Percentiles rank a stretch among this genome's conserved stretches.
These are phyloP conservation scores for Phytophthora ohioensis DNA, from an alignment of 352 stramenopile genomes.

Conservation along the genomic window DNA sequence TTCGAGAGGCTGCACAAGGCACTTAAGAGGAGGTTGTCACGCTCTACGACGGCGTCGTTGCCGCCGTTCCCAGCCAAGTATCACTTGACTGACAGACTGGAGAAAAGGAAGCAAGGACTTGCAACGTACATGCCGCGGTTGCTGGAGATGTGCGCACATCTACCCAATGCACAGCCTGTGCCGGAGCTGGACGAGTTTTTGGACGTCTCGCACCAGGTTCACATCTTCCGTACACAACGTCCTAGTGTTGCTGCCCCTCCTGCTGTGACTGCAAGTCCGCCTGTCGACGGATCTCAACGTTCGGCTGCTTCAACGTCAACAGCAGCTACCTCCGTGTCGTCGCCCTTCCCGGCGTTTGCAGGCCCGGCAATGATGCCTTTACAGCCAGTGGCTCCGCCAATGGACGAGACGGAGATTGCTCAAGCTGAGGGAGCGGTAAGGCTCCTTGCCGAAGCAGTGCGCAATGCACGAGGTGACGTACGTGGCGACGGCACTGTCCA, in stretches of 20 bases:
- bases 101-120: constrained; percentile 52
- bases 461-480: constrained; percentile 42
- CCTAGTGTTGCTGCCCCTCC: constrained; percentile 20
- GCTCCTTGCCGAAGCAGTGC: constrained; percentile 39
- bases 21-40: constrained; percentile 39
- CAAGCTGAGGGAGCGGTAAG: constrained; percentile 45
- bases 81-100: constrained; percentile 38
- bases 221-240: constrained; percentile 38
- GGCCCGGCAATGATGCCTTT: constrained; percentile 22
- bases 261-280: constrained; percentile 11
- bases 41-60: constrained; percentile 26
- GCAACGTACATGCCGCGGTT: constrained; percentile 40
- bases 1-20: constrained; percentile 51
- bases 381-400: constrained; percentile 29
- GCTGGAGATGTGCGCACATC: constrained; percentile 45
- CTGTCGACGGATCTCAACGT: constrained; percentile 11
- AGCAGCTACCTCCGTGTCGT: constrained; percentile 19
- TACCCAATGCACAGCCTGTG: constrained; percentile 31
- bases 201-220: constrained; percentile 44
- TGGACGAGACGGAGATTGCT: constrained; percentile 49
- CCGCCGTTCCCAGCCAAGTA: constrained; percentile 56
- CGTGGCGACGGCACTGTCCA: constrained; percentile 46
- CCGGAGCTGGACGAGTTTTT: constrained; percentile 58
- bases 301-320: constrained; percentile 20
- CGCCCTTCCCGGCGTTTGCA: constrained; percentile 33